These are phyloP conservation scores for Naganishia antarctica DNA, from an alignment of 768 basidiomycete species.

Conservation along the genomic window DNA sequence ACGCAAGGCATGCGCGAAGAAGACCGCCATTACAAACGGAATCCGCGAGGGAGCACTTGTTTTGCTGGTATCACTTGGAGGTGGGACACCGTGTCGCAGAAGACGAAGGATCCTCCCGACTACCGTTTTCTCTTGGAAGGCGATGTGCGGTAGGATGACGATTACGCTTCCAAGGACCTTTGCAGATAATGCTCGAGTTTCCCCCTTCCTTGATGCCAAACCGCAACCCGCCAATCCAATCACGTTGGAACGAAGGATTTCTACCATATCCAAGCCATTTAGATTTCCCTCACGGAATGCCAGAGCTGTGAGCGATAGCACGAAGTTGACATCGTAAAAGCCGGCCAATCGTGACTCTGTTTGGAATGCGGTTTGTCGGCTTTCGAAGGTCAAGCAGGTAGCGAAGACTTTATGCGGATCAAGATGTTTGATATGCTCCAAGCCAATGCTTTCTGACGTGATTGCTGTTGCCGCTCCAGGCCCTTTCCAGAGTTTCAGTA, in stretches of 20 bases:
- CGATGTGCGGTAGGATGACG: conserved; percentile 56
- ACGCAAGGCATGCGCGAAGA: conserved; percentile 74
- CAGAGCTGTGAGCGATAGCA: conserved; percentile 63
- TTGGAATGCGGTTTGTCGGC: conserved; percentile 55
- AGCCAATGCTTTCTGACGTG: neutral
- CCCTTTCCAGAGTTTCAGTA: conserved; percentile 63
- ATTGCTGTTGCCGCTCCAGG: conserved; percentile 48
- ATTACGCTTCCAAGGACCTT: conserved; percentile 62
- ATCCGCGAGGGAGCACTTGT: conserved; percentile 56
- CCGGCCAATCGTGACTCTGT: conserved; percentile 48
- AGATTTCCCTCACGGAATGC: conserved; percentile 58
- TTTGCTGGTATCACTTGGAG: neutral
- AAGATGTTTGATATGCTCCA: conserved; percentile 66
- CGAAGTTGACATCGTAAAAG: conserved; percentile 75
- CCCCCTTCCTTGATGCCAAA: conserved; percentile 62
- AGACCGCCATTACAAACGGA: conserved; percentile 71
- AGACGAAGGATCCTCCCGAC: conserved; percentile 65
- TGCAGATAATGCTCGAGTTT: conserved; percentile 60
- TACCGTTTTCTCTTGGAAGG: conserved; percentile 72
- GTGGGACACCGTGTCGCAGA: conserved; percentile 57
- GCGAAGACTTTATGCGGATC: conserved; percentile 66
- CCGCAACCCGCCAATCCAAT: conserved; percentile 67
- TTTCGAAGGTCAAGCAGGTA: conserved; percentile 68
- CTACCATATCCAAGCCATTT: conserved; percentile 73
- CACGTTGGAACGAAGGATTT: conserved; percentile 74